Conservation (phyloP, 768 basidiomycete genomes). For the Boletus subcaerulescens region DNA sequence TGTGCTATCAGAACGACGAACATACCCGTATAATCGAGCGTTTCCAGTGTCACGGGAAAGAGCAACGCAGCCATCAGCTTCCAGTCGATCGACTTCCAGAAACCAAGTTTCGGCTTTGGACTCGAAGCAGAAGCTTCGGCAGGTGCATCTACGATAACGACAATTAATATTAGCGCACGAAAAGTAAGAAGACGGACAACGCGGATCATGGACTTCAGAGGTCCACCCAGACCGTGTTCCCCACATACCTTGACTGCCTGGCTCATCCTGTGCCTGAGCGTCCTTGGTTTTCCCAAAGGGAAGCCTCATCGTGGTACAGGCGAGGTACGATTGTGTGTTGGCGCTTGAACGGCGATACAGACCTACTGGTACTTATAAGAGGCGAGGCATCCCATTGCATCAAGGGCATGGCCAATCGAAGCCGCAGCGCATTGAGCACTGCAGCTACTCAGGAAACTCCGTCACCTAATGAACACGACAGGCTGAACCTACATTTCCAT, state of each 20-base stretch:
- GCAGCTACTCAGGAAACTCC: background rate
- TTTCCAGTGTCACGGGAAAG: constrained; percentile 43
- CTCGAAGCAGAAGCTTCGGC: background rate
- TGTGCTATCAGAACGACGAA: background rate
- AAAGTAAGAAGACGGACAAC: background rate
- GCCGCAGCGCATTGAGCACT: background rate
- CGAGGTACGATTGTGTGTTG: background rate
- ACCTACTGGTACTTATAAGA: background rate
- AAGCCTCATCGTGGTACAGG: constrained; percentile 7
- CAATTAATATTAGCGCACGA: background rate
- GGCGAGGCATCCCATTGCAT: background rate
- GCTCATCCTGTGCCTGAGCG: background rate
- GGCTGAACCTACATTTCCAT: no score
- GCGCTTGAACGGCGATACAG: background rate
- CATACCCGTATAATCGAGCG: constrained; percentile 30
- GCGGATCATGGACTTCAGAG: background rate
- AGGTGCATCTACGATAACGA: background rate
- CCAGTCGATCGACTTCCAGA: constrained; percentile 30
- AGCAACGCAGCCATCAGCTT: constrained; percentile 34
- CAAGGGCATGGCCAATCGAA: background rate
- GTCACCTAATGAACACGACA: background rate
- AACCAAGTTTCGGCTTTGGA: constrained; percentile 11
- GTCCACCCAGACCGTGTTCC: background rate
- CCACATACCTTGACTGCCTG: constrained; percentile 4
- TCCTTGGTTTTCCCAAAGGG: constrained; percentile 5